Base-by-base conservation (phyloP, 1,284 basidiomycete genomes). In the Moesziomyces globuligerus region DNA sequence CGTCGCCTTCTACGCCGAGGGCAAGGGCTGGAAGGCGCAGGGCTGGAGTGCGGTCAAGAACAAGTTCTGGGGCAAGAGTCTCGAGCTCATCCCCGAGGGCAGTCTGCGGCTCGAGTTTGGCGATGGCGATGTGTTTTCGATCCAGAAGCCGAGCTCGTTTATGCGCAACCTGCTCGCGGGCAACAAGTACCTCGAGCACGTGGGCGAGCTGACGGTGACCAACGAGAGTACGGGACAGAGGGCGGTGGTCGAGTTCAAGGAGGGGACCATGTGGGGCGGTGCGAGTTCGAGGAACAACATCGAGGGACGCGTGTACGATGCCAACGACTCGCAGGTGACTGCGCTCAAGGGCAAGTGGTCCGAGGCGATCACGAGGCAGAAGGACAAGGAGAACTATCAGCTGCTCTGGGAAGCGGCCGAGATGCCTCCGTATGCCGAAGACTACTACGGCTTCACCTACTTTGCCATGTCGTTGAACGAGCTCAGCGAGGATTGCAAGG, bases 401-500 rank as follows among this genome's bases (percentile, higher is more conserved):
- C 47, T 79, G 32, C 59, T 82, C 1, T 82, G 80, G 80, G 78
- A 81, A 38, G 79, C 78, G 4, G 53, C 45, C 18, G 72, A 74
- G n/a, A 68, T 82, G 70, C 80, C 80, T 0, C 65, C 70, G 1
- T 51, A 76, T 32, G 68, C 79, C 18, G 59, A 75, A 32, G 66
- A 75, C 17, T 81, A 82, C 53, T 82, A 82, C 49, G 80, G 80
- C 7, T 82, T 82, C 52, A 82, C 80, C 26, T 75, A 77, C 61
- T 82, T 82, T 58, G 80, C 79, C 68, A 75, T 82, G 56, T 74
- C 72, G 37, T 72, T 82, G 48, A 82, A 82, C 61, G 74, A 82
- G 47, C 48, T 82, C 17, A 73, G 67, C 1, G 65, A 74, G 3
- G 90, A 92, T 76, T 83, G 93, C 18, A 85, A 87, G 55, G 87